These are phyloP conservation scores for Gremmenia infestans DNA, from an alignment of 2,329 filamentous ascomycete species.

Conservation along the genomic window DNA sequence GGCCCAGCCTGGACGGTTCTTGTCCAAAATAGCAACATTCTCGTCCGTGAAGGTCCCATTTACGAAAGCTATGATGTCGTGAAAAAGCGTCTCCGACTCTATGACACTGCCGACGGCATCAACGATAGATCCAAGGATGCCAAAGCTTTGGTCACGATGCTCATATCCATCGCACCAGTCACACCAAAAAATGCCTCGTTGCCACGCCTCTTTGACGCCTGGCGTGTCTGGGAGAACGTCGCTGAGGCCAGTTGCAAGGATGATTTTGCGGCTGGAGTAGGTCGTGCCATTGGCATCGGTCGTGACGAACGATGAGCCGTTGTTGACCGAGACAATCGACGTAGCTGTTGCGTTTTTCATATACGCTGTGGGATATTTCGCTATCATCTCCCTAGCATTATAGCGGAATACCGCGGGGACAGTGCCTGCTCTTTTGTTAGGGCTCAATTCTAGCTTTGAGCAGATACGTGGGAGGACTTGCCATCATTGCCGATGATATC, in stretches of 20 bases:
- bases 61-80: slow-evolving; percentile 37
- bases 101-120: slow-evolving; percentile 42
- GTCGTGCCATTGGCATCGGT: slow-evolving; percentile 32
- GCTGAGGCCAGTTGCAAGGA: slow-evolving; percentile 48
- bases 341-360: slow-evolving; percentile 50
- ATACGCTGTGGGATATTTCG: slow-evolving; percentile 44
- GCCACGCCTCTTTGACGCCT: slow-evolving; percentile 50
- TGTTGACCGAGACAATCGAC: slow-evolving; percentile 28
- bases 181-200: slow-evolving; percentile 58
- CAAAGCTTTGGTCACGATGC: slow-evolving; percentile 53
- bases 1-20: slow-evolving; percentile 40
- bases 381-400: slow-evolving; percentile 40
- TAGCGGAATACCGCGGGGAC: slow-evolving; percentile 29
- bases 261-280: slow-evolving; percentile 45
- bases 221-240: slow-evolving; percentile 50
- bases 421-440: slow-evolving; percentile 27
- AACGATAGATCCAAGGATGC: slow-evolving; percentile 44
- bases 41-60: slow-evolving; percentile 53
- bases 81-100: slow-evolving; percentile 51
- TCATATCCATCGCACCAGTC: slow-evolving; percentile 62
- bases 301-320: slow-evolving; percentile 44
- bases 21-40: slow-evolving; percentile 35
- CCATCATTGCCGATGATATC: slow-evolving; percentile 37
- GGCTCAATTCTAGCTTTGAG: slow-evolving; percentile 5
- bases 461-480: neutral